These are phyloP conservation scores for Rachicladosporium sp. DNA, from an alignment of 2,329 filamentous ascomycete species.

Conservation along the genomic window DNA sequence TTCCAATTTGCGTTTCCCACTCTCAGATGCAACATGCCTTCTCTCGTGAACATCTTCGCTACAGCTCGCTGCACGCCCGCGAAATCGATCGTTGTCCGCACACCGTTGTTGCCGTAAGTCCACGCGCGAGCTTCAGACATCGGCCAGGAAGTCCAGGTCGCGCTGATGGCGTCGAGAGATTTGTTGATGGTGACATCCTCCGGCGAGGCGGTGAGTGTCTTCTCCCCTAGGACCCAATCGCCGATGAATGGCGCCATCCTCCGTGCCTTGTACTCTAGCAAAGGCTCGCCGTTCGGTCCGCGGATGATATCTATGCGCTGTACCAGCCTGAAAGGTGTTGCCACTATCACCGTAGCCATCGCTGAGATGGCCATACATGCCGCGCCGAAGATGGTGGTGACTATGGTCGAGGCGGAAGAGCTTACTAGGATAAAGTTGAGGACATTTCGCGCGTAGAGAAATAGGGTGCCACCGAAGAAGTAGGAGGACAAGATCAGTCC, in stretches of 20 bases:
- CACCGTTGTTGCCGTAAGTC: no score
- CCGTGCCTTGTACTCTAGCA: constrained; percentile 1
- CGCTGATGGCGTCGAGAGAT: no score
- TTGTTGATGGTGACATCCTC: no score
- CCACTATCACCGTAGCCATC: neutral
- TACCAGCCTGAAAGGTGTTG: constrained; percentile 2
- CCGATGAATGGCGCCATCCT: constrained; percentile 1
- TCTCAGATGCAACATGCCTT: constrained; percentile 16
- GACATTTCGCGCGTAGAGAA: neutral
- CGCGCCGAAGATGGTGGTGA: neutral
- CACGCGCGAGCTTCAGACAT: no score
- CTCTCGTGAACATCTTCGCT: constrained; percentile 16
- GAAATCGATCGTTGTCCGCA: no score
- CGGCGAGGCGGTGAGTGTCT: no score
- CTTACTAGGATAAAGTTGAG: neutral
- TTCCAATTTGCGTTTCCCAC: constrained; percentile 14
- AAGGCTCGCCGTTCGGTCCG: neutral
- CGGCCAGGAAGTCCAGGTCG: no score
- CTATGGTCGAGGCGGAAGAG: neutral
- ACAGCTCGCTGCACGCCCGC: neutral
- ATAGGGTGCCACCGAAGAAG: neutral
- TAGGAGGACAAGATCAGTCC: neutral
- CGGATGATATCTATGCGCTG: constrained; percentile 1
- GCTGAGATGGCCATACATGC: constrained; percentile 1
- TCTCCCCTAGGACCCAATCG: no score